Evolutionary conservation across 345 rosid species (phyloP), one percentile per base, ranked within the genome.

Genomic region (Clausena lansium): DNA sequence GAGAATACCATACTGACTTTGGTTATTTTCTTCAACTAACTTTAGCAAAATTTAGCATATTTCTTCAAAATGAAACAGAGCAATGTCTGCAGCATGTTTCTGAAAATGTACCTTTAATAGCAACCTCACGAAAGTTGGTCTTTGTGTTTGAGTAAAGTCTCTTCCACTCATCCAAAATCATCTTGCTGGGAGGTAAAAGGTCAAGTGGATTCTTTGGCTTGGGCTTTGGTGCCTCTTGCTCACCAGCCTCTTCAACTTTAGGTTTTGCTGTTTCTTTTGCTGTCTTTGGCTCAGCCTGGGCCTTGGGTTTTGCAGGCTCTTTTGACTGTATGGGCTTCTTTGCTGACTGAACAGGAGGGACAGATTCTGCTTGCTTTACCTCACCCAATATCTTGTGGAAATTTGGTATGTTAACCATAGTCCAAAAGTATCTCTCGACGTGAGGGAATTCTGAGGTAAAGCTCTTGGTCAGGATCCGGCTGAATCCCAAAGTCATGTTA

Each of bases 391-490:
- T 83, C 85, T 91, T 96, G 66, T 83, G 85, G 85, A 96, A 86
- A 83, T 89, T 92, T 30, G 99, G 98, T 71, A 91, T 97, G 84
- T 96, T 96, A 59, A 88, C 86, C 93, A 90, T 70, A 17, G 98
- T 96, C 99, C 98, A 96, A 83, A 94, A 96, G 90, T 96, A 91
- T 81, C 99, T 87, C 90, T 96, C 98, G 25, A 96, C 94, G 35
- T 94, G 99, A 71, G 98, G 99, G 87, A 92, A 96, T 77, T 85
- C 95, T 2, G 95, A 89, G 74, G 98, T 90, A 76, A 96, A 92
- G 87, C 84, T 89, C 89, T 94, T 94, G 41, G 97, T 88, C 95
- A 96, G 77, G 79, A 91, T 65, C 11, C 61, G 71, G 28, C 65
- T n/a, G 77, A 90, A 88, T 71, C 99, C 99, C 36, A 82, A 0